These are phyloP conservation scores for Tulasnella sp. DNA, from an alignment of 768 basidiomycete genomes.

Conservation along the genomic window DNA sequence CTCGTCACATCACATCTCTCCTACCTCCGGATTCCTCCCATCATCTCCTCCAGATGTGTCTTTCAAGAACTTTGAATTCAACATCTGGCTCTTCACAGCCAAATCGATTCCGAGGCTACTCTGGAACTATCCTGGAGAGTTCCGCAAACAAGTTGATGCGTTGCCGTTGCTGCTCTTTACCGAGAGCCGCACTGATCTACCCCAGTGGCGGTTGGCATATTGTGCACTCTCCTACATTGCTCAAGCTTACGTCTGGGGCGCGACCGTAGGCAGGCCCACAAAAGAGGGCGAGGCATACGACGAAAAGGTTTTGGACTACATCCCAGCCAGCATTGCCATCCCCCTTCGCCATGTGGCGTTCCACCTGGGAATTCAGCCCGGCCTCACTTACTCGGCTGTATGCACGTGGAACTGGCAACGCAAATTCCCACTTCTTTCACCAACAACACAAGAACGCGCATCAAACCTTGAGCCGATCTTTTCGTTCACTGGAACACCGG, in stretches of 20 bases:
- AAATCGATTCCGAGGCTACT: slow-evolving; percentile 2
- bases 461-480: slow-evolving; percentile 14
- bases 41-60: not conserved
- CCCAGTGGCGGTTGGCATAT: slow-evolving; percentile 20
- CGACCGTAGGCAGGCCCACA: not conserved
- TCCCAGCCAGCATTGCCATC: slow-evolving; percentile 12
- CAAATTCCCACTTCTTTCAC: not conserved
- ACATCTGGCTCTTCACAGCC: slow-evolving; percentile 17
- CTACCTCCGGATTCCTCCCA: not conserved
- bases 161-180: slow-evolving; percentile 8
- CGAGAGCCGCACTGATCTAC: not conserved
- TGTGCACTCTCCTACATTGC: slow-evolving; percentile 13
- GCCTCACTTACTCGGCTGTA: slow-evolving; percentile 2
- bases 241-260: slow-evolving; percentile 18
- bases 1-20: not conserved
- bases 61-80: slow-evolving; percentile 8
- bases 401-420: slow-evolving; percentile 18
- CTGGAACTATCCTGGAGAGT: slow-evolving; percentile 17
- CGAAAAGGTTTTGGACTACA: not conserved
- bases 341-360: slow-evolving; percentile 5
- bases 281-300: slow-evolving; percentile 5
- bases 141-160: slow-evolving; percentile 16
- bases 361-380: slow-evolving; percentile 7
- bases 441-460: not conserved
- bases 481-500: slow-evolving; percentile 1